Evolutionary conservation across 306 rosid species (phyloP).

Genomic region (Cicer arietinum): DNA sequence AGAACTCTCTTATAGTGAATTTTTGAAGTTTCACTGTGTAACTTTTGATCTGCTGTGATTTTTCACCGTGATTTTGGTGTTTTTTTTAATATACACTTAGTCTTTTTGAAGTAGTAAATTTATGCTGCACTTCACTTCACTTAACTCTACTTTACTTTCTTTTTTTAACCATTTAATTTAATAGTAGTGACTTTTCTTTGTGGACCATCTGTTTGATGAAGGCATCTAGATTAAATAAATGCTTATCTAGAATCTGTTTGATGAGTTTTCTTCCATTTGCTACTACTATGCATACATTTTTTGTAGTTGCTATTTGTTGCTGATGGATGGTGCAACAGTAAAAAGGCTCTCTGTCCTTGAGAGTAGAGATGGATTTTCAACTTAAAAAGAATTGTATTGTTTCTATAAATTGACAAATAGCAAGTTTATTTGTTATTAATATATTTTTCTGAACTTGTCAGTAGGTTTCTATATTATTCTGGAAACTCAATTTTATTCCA

Average conservation of each 20-base stretch:
- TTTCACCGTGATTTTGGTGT: no score
- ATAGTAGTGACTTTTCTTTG: background rate
- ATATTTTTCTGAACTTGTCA: slow-evolving; percentile 12
- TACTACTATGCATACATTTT: background rate
- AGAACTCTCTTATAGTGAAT: no score
- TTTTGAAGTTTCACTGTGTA: no score
- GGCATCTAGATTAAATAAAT: slow-evolving; percentile 5
- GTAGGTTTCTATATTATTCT: background rate
- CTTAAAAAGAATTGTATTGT: background rate
- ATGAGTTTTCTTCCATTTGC: slow-evolving; percentile 24
- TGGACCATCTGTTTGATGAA: slow-evolving; percentile 6
- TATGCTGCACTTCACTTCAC: background rate
- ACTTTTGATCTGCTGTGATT: no score
- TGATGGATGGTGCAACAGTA: background rate
- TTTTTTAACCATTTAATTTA: background rate
- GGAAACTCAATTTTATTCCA: slow-evolving; percentile 3
- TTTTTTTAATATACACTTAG: no score
- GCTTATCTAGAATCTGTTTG: slow-evolving; percentile 6
- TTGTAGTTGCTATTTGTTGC: background rate
- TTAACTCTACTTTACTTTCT: background rate
- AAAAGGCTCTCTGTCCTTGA: background rate
- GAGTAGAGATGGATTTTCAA: background rate
- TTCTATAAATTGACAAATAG: slow-evolving; percentile 5
- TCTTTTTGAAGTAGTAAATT: background rate
- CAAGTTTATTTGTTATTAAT: background rate